Evolutionary conservation across 208 protist species (phyloP), one percentile per base, ranked within the genome.

Genomic region (Balamuthia mandrillaris): DNA sequence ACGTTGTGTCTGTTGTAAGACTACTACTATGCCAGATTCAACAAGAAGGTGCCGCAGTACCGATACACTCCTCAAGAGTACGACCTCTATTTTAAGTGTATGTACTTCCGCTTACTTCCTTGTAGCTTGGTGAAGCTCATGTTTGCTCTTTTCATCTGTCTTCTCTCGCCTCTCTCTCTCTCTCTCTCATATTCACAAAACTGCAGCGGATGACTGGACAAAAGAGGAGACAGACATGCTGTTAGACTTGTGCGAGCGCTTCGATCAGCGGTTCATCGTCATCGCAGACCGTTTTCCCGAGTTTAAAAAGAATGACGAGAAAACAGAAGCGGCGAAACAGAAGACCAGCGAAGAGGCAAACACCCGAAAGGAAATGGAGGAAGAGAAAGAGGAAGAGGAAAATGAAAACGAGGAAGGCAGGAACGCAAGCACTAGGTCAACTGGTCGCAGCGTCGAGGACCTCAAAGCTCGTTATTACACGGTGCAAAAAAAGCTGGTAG

Each of bases 21-120:
- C n/a, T 84, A 87, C 58, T 41, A 54, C 9, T 87, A 61, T 21
- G 70, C 84, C 37, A 79, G 66, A 21, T 87, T 87, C 65, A 78
- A 82, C 77, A 84, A 84, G 84, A 52, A 44, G 29, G 14, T 74
- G 24, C 9, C 27, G 10, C 41, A 77, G 14, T 52, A 45, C 52
- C 27, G 10, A 18, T 87, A 87, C 74, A 84, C 84, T 2, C 74
- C 82, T 54, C 56, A 63, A 7, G 65, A 87, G 51, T 87, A 87
- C 60, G 51, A 39, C 4, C n/a, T 33, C 27, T 39, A 65, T 52
- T 72, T 87, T 24, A 16, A 83, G 52, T 31, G 68, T 81, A 33
- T 33, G 68, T 44, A 3, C 49, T 56, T 14, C n/a, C 49, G n/a
- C n/a, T 18, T n/a, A 56, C 21, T 27, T n/a, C 18, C n/a, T 56